phyloP scores from a whole-genome alignment of 108 stramenopile genomes.

The Nitzschia sp. region DNA sequence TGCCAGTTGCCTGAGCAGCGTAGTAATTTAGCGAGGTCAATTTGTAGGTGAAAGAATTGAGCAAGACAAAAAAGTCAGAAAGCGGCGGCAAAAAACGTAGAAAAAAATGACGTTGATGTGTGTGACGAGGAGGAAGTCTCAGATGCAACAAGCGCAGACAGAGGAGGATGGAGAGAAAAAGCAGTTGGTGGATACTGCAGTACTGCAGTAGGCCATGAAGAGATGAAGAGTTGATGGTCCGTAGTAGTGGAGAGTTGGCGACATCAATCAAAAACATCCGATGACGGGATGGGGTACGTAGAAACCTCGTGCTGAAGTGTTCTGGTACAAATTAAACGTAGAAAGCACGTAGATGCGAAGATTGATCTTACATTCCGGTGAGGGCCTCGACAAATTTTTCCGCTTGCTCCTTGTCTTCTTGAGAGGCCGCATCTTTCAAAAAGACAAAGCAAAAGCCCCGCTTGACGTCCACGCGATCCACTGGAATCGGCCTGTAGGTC shows the following conservation, averaged over 20 bases:
- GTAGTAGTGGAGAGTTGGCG: not conserved
- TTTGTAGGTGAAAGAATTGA: not conserved
- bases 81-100: not conserved
- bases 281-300: not conserved
- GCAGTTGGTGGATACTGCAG: no score
- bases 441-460: constrained; percentile 87
- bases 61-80: not conserved
- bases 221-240: not conserved
- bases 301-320: not conserved
- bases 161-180: no score
- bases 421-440: constrained; percentile 64
- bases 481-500: constrained; percentile 36
- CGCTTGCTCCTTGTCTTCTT: constrained; percentile 62
- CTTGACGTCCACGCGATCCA: constrained; percentile 80
- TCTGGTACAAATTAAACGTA: constrained; percentile 1
- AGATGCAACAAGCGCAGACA: no score
- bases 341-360: constrained; percentile 25
- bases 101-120: not conserved
- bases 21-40: no score
- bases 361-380: constrained; percentile 79
- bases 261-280: not conserved
- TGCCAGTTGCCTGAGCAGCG: constrained; percentile 53
- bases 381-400: constrained; percentile 70
- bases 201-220: not conserved
- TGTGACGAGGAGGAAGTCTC: not conserved